phyloP scores from a whole-genome alignment of 495 filamentous ascomycete genomes.

The Talaromyces adpressus region DNA sequence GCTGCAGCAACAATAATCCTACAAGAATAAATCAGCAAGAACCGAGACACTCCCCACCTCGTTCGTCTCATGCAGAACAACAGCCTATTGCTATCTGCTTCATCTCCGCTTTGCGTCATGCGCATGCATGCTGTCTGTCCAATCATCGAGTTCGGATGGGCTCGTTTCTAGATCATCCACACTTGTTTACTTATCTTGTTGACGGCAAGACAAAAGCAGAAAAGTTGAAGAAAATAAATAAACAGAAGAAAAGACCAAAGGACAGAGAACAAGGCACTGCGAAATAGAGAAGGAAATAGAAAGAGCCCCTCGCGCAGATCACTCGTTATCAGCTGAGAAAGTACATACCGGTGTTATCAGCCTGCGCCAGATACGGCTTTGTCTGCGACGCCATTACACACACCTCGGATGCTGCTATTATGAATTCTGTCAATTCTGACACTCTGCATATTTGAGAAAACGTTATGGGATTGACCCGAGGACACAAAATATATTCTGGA shows the following conservation, averaged over 20 bases:
- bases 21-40: neutral
- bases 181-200: neutral
- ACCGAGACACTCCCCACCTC: neutral
- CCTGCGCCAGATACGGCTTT: neutral
- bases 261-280: neutral
- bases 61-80: neutral
- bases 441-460: neutral
- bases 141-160: neutral
- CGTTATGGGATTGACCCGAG: neutral
- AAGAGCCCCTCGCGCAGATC: neutral
- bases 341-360: neutral
- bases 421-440: neutral
- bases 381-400: neutral
- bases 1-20: neutral
- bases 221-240: neutral
- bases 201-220: neutral
- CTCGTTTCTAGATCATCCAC: neutral
- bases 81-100: neutral
- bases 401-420: constrained; percentile 29
- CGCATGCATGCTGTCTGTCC: neutral
- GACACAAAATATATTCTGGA: neutral
- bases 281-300: neutral
- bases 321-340: neutral
- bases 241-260: neutral
- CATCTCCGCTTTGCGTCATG: neutral